Base-by-base conservation (phyloP, 371 early-diverging fungal genomes). In the Capniomyces stellatus region DNA sequence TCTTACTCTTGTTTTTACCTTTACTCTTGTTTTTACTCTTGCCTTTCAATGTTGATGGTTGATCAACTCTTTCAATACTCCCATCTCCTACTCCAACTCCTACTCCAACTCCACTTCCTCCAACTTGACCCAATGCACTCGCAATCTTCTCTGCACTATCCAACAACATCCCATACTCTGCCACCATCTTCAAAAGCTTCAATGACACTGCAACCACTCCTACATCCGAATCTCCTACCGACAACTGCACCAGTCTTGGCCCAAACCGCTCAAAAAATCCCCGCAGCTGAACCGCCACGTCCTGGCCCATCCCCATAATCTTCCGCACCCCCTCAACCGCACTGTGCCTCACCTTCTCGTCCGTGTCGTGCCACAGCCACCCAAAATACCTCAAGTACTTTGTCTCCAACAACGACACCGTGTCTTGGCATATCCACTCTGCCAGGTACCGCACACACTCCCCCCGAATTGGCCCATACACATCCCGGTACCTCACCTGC, bases 401-500 rank as follows among this genome's bases (percentile, higher is more conserved):
- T 10, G 83, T 74, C 28, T 83, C 79, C 24, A 88, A 63, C 55
- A 83, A 95, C 21, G 67, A 58, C 2, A 75, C 71, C 18, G 88
- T 83, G 58, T 77, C 79, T 22, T 61, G 65, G 1, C 65, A 57
- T 58, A 86, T 81, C 89, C 90, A 92, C 2, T 60, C 54, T 27
- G 87, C 85, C 2, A 93, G 70, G 35, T 82, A 85, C 43, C 71
- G 72, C 1, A 88, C 64, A 58, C 89, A 87, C 48, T 92, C 92
- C 2, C 60, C 58, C n/a, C 96, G 81, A 56, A 95, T 87, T 0
- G 74, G 56, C 2, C 87, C 69, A 55, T 89, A 89, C 1, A 81
- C 81, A 66, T 95, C 96, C n/a, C 89, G 81, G 48, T 83, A 83
- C 35, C 94, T 76, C 61, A 86, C 83, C 24, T 82, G 74, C 70